phyloP scores from a whole-genome alignment of 305 asterid genomes.

The Plantago coronopus region DNA sequence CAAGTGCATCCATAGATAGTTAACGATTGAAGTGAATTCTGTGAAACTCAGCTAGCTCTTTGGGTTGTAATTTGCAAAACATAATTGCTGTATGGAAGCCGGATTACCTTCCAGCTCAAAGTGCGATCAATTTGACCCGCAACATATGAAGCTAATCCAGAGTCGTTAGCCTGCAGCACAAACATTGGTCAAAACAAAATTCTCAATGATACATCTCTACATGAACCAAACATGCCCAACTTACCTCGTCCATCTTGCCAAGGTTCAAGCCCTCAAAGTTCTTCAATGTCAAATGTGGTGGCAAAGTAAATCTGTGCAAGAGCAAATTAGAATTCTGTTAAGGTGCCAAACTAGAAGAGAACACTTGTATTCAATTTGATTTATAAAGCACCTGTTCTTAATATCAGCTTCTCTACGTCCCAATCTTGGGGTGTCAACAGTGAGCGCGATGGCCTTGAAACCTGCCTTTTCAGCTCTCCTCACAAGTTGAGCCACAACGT shows the following conservation, averaged over 20 bases:
- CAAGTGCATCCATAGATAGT: too few species aligned
- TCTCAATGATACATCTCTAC: neutral
- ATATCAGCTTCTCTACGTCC: constrained; percentile 94
- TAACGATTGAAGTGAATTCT: too few species aligned
- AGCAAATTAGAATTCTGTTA: constrained; percentile 14
- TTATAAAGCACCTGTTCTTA: constrained; percentile 60
- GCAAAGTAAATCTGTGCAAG: constrained; percentile 60
- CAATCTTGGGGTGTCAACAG: constrained; percentile 86
- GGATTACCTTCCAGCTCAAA: constrained; percentile 67
- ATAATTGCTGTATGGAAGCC: neutral
- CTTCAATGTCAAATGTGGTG: constrained; percentile 71
- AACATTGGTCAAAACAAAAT: constrained; percentile 14
- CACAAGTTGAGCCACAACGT: constrained; percentile 90
- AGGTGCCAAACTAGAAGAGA: neutral
- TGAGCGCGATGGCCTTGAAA: constrained; percentile 93
- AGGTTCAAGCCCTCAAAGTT: constrained; percentile 87
- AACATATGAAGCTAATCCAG: constrained; percentile 88
- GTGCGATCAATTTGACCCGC: constrained; percentile 93
- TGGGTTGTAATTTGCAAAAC: neutral
- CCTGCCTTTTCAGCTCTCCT: constrained; percentile 96
- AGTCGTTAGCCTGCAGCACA: constrained; percentile 57
- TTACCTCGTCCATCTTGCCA: constrained; percentile 78
- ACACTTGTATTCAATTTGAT: neutral
- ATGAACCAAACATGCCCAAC: constrained; percentile 19
- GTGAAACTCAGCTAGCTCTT: too few species aligned